These are phyloP conservation scores for Linaria vulgaris DNA, from an alignment of 257 asterid genomes.

Conservation along the genomic window DNA sequence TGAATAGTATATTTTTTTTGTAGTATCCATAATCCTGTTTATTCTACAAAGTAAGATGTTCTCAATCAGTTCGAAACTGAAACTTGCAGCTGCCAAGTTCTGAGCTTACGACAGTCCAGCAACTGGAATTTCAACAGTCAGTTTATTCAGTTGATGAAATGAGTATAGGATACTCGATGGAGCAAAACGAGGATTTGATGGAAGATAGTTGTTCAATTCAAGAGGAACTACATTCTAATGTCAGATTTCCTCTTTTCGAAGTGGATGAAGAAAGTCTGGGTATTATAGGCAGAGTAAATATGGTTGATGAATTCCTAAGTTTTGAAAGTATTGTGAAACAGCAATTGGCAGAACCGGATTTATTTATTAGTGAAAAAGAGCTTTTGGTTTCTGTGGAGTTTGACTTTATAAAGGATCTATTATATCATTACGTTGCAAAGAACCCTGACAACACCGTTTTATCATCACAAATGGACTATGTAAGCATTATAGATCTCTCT, in stretches of 20 bases:
- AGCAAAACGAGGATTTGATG: slow-evolving; percentile 41
- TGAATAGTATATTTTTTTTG: slow-evolving; percentile 23
- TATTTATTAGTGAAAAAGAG: slow-evolving; percentile 40
- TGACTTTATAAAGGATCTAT: slow-evolving; percentile 52
- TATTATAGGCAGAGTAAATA: slow-evolving; percentile 32
- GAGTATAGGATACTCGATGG: slow-evolving; percentile 36
- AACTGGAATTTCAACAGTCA: slow-evolving; percentile 47
- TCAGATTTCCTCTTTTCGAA: slow-evolving; percentile 64
- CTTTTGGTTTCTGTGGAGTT: slow-evolving; percentile 49
- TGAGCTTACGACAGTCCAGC: slow-evolving; percentile 46
- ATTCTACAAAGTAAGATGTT: slow-evolving; percentile 10
- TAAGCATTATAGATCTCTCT: slow-evolving; percentile 47
- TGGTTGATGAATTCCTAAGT: slow-evolving; percentile 42
- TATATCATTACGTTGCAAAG: slow-evolving; percentile 35
- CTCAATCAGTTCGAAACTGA: slow-evolving; percentile 15
- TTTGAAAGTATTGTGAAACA: slow-evolving; percentile 49
- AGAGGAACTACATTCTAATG: slow-evolving; percentile 35
- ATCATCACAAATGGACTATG: slow-evolving; percentile 36
- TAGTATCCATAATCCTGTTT: slow-evolving; percentile 10
- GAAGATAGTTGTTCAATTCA: slow-evolving; percentile 52
- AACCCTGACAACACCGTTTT: slow-evolving; percentile 37
- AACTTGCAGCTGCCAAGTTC: slow-evolving; percentile 58
- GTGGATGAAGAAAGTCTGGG: slow-evolving; percentile 54
- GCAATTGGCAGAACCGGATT: slow-evolving; percentile 43
- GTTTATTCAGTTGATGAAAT: slow-evolving; percentile 62